Evolutionary conservation across 257 asterid species (phyloP).

Genomic region (Mitragyna speciosa): DNA sequence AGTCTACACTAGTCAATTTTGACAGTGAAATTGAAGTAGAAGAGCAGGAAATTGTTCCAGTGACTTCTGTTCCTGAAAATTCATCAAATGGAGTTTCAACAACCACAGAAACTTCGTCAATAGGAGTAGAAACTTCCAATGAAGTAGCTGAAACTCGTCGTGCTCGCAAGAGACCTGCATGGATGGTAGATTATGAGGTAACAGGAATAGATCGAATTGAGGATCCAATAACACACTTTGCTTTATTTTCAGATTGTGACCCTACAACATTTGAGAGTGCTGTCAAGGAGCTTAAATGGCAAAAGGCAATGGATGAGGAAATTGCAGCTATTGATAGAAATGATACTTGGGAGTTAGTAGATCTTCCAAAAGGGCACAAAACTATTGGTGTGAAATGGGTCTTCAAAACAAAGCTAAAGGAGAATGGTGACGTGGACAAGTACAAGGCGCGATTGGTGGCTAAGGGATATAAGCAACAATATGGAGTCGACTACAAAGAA

Average conservation of each 20-base stretch:
- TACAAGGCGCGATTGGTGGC: background rate
- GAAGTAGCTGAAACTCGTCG: background rate
- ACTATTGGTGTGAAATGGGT: background rate
- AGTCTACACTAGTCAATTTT: background rate
- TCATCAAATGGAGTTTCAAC: background rate
- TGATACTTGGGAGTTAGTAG: background rate
- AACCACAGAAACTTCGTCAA: background rate
- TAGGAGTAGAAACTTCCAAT: background rate
- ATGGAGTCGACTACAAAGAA: background rate
- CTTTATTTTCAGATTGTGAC: no score
- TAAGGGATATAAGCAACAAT: background rate
- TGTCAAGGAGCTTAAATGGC: background rate
- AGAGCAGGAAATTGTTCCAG: no score
- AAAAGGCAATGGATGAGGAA: background rate
- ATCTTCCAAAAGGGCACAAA: background rate
- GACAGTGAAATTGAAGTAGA: background rate
- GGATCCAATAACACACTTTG: background rate
- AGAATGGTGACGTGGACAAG: background rate
- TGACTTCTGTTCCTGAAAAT: no score
- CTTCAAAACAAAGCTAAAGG: background rate
- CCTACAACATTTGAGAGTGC: background rate
- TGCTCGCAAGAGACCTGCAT: background rate
- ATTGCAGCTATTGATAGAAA: background rate
- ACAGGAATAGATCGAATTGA: no score
- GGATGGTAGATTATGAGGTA: background rate